Evolutionary conservation across 2,329 filamentous ascomycete species (phyloP).

Genomic region (Aureobasidium uvarum): DNA sequence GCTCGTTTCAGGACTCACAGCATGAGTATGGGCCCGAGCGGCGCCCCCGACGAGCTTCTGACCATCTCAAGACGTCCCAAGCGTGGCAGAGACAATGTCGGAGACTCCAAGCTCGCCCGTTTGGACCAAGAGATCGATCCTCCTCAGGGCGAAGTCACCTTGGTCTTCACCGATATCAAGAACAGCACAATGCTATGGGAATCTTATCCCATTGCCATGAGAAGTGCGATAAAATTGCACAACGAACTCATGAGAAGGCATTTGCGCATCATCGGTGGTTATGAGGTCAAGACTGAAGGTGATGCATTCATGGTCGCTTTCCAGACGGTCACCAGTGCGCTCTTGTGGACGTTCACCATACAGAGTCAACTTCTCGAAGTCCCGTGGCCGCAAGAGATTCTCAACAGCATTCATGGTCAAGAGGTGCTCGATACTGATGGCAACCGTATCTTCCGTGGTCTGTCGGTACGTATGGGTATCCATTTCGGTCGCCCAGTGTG

Average conservation of each 20-base stretch:
- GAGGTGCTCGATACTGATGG: conserved; percentile 79
- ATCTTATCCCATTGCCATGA: conserved; percentile 90
- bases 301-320: conserved; percentile 99
- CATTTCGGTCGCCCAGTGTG: conserved; percentile 95
- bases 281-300: conserved; percentile 99
- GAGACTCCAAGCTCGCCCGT: conserved; percentile 81
- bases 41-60: conserved; percentile 69
- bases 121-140: conserved; percentile 89
- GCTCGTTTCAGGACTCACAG: conserved; percentile 74
- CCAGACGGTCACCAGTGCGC: conserved; percentile 87
- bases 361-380: conserved; percentile 85
- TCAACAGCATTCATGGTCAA: conserved; percentile 81
- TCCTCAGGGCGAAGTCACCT: conserved; percentile 83
- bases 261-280: conserved; percentile 88
- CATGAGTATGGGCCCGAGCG: conserved; percentile 78
- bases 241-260: conserved; percentile 96
- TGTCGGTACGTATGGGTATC: conserved; percentile 96
- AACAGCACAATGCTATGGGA: conserved; percentile 97
- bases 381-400: conserved; percentile 88
- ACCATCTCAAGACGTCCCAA: conserved; percentile 64
- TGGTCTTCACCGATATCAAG: conserved; percentile 99
- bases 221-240: conserved; percentile 93
- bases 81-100: conserved; percentile 56
- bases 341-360: conserved; percentile 95
- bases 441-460: conserved; percentile 84